These are phyloP conservation scores for grape (Vitis vinifera) DNA, from an alignment of 164 flowering plant genomes.

Conservation along the genomic window ASM3070453v1 NC_081814.1:16849501-16850000, in stretches of 20 bases:
- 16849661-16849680: not conserved
- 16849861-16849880: no score
- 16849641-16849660: conserved; percentile 1
- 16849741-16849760: not conserved
- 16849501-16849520: not conserved
- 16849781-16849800: not conserved
- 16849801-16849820: not conserved
- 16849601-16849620: conserved; percentile 62
- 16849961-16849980: not conserved
- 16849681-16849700: not conserved
- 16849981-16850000: not conserved
- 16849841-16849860: no score
- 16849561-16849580: conserved; percentile 54
- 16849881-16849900: not conserved
- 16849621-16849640: conserved; percentile 1
- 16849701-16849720: not conserved
- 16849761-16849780: not conserved
- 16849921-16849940: no score
- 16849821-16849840: not conserved
- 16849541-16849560: conserved; percentile 51
- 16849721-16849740: not conserved
- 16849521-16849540: conserved; percentile 45
- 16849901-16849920: not conserved
- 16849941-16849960: no score
- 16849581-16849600: conserved; percentile 72